A percentile compares a stretch with the other conserved stretches of the same genome.
These are phyloP conservation scores for Xylariales sp. DNA, from an alignment of 2,329 filamentous ascomycete genomes.

Conservation along the genomic window DNA sequence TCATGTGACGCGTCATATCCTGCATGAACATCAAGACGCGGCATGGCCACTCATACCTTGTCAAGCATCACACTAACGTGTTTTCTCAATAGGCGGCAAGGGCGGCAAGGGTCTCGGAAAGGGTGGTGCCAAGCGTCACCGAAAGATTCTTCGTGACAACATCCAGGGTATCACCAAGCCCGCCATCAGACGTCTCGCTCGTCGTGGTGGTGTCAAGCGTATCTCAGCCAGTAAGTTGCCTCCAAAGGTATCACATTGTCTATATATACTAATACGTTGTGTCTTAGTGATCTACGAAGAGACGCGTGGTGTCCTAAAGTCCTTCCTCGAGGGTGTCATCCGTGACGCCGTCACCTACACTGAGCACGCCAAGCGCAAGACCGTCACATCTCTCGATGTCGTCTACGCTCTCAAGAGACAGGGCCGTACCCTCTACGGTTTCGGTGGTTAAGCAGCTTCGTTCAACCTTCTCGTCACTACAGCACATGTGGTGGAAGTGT, in stretches of 20 bases:
- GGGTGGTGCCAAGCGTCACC: slow-evolving; percentile 97
- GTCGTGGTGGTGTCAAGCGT: slow-evolving; percentile 99
- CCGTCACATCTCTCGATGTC: slow-evolving; percentile 60
- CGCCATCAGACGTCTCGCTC: slow-evolving; percentile 95
- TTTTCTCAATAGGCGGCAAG: slow-evolving; percentile 67
- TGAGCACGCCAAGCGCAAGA: slow-evolving; percentile 78
- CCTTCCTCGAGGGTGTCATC: slow-evolving; percentile 79
- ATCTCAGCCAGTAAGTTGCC: slow-evolving; percentile 78
- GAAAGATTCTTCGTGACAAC: slow-evolving; percentile 99
- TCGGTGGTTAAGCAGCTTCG: slow-evolving; percentile 51
- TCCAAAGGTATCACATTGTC: neutral
- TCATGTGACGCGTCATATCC: slow-evolving; percentile 7
- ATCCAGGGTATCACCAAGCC: slow-evolving; percentile 99
- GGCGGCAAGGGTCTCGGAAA: slow-evolving; percentile 97
- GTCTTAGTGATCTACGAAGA: slow-evolving; percentile 73
- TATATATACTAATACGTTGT: slow-evolving; percentile 12
- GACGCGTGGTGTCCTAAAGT: slow-evolving; percentile 77
- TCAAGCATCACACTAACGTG: slow-evolving; percentile 37
- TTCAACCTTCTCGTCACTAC: neutral
- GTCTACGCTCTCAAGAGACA: slow-evolving; percentile 62
- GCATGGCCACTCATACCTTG: slow-evolving; percentile 3
- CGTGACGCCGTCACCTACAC: slow-evolving; percentile 77
- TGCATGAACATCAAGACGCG: slow-evolving; percentile 11
- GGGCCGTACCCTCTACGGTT: slow-evolving; percentile 63
- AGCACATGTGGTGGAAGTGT: no score